Evolutionary conservation across 768 basidiomycete genomes (phyloP).

Genomic region (Macrolepiota fuliginosa): DNA sequence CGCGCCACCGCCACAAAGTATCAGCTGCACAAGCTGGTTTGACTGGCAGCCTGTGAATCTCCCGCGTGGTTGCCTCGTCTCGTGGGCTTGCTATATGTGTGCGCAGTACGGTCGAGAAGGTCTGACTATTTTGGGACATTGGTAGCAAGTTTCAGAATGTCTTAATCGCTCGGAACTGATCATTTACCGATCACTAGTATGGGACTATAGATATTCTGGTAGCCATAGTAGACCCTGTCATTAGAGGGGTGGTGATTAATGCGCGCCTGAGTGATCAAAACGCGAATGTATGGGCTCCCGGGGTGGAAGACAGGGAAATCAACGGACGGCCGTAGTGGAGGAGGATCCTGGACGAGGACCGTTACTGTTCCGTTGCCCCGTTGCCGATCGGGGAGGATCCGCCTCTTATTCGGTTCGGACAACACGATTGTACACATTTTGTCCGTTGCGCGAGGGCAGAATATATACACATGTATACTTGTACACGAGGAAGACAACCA

Average conservation of each 20-base stretch:
- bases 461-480: background rate
- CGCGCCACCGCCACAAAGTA: background rate
- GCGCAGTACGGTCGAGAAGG: too few species aligned
- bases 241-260: too few species aligned
- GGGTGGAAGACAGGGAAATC: conserved; percentile 5
- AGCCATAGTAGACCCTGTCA: too few species aligned
- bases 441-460: background rate
- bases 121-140: too few species aligned
- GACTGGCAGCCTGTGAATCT: background rate
- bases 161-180: too few species aligned
- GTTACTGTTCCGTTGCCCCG: conserved; percentile 2
- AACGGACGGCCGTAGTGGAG: conserved; percentile 4
- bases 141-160: too few species aligned
- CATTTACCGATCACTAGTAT: too few species aligned
- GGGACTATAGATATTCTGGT: too few species aligned
- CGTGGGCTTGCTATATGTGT: background rate
- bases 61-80: background rate
- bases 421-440: background rate
- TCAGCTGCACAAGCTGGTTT: background rate
- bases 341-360: background rate
- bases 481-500: background rate
- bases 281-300: background rate
- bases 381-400: conserved; percentile 4
- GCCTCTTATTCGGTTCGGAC: background rate
- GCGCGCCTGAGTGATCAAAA: background rate